A percentile compares a stretch with the other conserved stretches of the same genome.
Conservation (phyloP, 2,329 filamentous ascomycete genomes). For the Aspergillus persii region DNA sequence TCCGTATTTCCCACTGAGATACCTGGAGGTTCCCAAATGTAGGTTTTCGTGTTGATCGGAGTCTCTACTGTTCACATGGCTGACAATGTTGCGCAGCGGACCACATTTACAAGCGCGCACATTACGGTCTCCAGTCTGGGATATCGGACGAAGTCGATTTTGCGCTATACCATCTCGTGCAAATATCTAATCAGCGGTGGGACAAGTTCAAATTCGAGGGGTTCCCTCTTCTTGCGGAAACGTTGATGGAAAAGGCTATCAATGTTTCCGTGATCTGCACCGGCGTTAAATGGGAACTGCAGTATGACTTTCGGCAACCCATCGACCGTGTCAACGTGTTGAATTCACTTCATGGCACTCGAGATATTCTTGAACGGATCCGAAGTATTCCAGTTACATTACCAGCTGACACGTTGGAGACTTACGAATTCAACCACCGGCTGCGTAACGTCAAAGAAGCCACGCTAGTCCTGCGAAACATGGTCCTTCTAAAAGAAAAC, state of each 20-base stretch:
- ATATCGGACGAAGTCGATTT: slow-evolving; percentile 84
- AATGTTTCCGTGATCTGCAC: slow-evolving; percentile 78
- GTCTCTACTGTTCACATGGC: background rate
- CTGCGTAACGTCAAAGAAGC: slow-evolving; percentile 82
- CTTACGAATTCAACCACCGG: slow-evolving; percentile 66
- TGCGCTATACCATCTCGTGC: slow-evolving; percentile 87
- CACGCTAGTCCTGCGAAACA: slow-evolving; percentile 84
- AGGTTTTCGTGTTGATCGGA: slow-evolving; percentile 12
- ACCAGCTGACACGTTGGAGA: slow-evolving; percentile 66
- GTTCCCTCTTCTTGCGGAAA: slow-evolving; percentile 84
- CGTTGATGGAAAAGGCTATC: slow-evolving; percentile 79
- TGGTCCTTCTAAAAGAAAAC: slow-evolving; percentile 91
- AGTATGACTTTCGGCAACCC: slow-evolving; percentile 60
- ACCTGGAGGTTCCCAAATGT: slow-evolving; percentile 38
- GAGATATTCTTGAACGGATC: slow-evolving; percentile 71
- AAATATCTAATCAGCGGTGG: slow-evolving; percentile 90
- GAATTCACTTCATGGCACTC: slow-evolving; percentile 66
- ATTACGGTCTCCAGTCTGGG: slow-evolving; percentile 77
- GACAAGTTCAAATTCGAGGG: slow-evolving; percentile 96
- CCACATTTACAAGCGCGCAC: slow-evolving; percentile 83
- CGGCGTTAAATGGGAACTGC: slow-evolving; percentile 75
- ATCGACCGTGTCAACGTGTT: slow-evolving; percentile 55
- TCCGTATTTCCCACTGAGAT: slow-evolving; percentile 36
- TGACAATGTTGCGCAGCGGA: slow-evolving; percentile 31
- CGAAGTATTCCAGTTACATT: slow-evolving; percentile 58